These are phyloP conservation scores for Alternaria tenuissima DNA, from an alignment of 2,329 filamentous ascomycete genomes.

Conservation along the genomic window DNA sequence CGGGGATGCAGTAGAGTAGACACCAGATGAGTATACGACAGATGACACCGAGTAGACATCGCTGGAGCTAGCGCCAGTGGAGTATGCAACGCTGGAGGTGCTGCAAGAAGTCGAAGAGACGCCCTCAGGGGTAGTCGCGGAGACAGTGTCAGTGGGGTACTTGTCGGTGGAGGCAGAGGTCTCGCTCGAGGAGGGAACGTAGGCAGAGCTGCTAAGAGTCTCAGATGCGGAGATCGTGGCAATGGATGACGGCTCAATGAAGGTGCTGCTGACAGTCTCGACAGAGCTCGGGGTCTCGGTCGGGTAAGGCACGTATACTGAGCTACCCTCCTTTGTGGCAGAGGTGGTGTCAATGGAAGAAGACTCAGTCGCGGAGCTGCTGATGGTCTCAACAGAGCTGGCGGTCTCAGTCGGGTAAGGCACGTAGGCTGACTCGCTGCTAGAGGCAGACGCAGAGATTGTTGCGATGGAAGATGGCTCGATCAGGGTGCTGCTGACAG, in stretches of 20 bases:
- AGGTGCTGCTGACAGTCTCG: not conserved
- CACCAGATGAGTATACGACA: not conserved
- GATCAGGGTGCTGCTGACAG: not conserved
- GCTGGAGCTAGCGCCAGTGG: constrained; percentile 13
- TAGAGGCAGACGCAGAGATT: not conserved
- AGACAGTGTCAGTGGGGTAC: not conserved
- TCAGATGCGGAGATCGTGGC: constrained; percentile 2
- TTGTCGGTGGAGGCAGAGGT: constrained; percentile 1
- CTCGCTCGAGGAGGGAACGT: not conserved
- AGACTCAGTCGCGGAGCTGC: constrained; percentile 7
- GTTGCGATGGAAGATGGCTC: constrained; percentile 7
- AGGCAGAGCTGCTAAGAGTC: constrained; percentile 5
- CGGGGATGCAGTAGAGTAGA: constrained; percentile 3
- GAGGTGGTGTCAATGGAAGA: constrained; percentile 4
- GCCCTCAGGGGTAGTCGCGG: constrained; percentile 18
- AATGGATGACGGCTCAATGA: constrained; percentile 8
- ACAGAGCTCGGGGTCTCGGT: not conserved
- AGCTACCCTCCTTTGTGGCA: not conserved
- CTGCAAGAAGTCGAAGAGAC: constrained; percentile 24
- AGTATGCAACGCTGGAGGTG: constrained; percentile 21
- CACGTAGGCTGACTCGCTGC: constrained; percentile 3
- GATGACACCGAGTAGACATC: not conserved
- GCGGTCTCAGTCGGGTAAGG: not conserved
- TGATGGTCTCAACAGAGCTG: not conserved
- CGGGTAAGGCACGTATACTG: not conserved